A percentile compares a stretch with the other conserved stretches of the same genome.
Evolutionary conservation across 129 eudicot species (phyloP).

Genomic region (Heracleum sosnowskyi): DNA sequence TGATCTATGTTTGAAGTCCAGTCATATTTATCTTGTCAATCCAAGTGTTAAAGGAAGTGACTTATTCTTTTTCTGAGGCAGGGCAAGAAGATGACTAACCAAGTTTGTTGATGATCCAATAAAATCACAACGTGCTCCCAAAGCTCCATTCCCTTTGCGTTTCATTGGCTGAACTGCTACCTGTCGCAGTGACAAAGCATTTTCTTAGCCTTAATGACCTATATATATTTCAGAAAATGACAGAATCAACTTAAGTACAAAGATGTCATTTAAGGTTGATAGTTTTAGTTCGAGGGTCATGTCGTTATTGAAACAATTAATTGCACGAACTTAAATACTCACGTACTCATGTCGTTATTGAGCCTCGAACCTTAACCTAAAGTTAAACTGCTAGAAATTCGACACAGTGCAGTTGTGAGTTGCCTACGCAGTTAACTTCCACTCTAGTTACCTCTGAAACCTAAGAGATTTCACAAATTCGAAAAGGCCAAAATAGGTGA

Average conservation of each 20-base stretch:
- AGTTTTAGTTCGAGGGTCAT: too few species aligned
- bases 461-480: neutral
- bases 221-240: too few species aligned
- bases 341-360: too few species aligned
- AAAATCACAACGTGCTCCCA: conserved; percentile 77
- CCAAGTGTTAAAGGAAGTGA: neutral
- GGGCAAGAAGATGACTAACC: conserved; percentile 27
- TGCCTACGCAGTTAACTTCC: neutral
- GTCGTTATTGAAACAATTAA: too few species aligned
- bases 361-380: too few species aligned
- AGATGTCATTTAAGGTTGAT: too few species aligned
- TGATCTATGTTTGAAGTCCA: too few species aligned
- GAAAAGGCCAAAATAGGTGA: neutral
- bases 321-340: too few species aligned
- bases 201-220: neutral
- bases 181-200: conserved; percentile 13
- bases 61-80: neutral
- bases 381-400: too few species aligned
- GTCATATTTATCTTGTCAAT: neutral
- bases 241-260: too few species aligned
- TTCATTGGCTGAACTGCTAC: conserved; percentile 50
- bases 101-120: conserved; percentile 89
- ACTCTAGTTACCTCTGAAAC: neutral
- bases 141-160: conserved; percentile 47
- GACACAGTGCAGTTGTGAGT: neutral